Conservation (phyloP, 345 rosid genomes). For the Geranium brycei region DNA sequence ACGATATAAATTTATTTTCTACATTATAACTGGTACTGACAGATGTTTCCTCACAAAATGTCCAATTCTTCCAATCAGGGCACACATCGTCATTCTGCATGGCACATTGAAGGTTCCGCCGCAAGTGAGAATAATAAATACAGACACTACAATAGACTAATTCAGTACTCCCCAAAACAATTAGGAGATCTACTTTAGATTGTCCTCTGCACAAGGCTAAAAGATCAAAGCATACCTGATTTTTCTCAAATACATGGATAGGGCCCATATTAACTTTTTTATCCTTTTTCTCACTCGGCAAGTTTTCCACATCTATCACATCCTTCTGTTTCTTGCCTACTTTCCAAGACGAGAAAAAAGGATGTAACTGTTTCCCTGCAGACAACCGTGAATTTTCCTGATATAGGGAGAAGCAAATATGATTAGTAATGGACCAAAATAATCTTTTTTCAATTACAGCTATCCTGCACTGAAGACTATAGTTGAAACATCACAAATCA, state of each 20-base stretch:
- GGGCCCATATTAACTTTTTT: constrained; percentile 39
- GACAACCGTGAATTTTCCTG: constrained; percentile 66
- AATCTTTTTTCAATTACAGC: background rate
- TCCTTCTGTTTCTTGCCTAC: constrained; percentile 35
- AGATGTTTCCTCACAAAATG: constrained; percentile 29
- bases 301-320: constrained; percentile 19
- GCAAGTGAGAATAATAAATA: background rate
- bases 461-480: background rate
- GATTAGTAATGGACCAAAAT: background rate
- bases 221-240: constrained; percentile 28
- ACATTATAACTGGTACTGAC: constrained; percentile 7
- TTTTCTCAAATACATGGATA: constrained; percentile 74
- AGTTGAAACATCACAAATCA: background rate
- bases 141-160: no score
- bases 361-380: constrained; percentile 69
- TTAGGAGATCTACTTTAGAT: background rate
- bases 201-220: no score
- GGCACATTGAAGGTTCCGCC: constrained; percentile 2
- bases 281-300: constrained; percentile 18
- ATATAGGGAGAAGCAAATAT: constrained; percentile 8
- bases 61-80: constrained; percentile 76
- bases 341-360: constrained; percentile 62
- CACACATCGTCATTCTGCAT: constrained; percentile 31
- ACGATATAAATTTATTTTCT: constrained; percentile 15
- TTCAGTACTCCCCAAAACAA: no score